Base-by-base conservation (phyloP, 176 grass and related monocot species). In the Bothriochloa decipiens region DNA sequence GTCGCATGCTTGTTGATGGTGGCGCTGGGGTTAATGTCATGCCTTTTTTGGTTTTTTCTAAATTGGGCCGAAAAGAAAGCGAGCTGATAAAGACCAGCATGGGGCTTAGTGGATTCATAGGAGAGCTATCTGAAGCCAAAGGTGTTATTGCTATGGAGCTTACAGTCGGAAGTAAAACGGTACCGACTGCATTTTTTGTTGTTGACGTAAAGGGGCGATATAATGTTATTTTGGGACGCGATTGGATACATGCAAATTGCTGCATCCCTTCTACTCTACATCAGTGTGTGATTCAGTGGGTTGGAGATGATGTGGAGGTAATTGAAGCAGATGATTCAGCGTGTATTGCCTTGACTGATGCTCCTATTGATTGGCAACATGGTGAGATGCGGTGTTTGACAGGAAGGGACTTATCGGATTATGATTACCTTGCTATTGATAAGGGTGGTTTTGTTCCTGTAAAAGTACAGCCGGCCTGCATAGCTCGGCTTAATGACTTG, bases 401-500 rank as follows among this genome's bases (percentile, higher is more conserved):
- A 5, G 68, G 53, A 6, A 82, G 9, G 0, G 68, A 82, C 8
- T 82, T 82, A 6, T 82, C 52, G 2, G 9, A 60, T 47, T 74
- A 50, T 20, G 43, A 74, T 9, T 74, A 33, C 33, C 0, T 74
- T 18, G 4, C 45, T 18, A 32, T 74, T 18, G 14, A 13, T 14
- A 73, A 5, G 26, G 43, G 46, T 28, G 70, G 70, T 9, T 74
- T 74, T 74, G 15, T 74, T 10, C 72, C 45, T 20, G 26, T 74
- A 17, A 7, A 18, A 1, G 45, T 74, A 52, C 1, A 74, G 15
- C 65, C 67, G 65, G 22, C 79, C 57, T 57, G 7, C 0, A 1
- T 81, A 58, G 66, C 47, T 23, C 47, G 47, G 79, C 79, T 81
- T 25, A 70, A 81, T 58, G 5, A 81, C 11, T 41, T 81, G 7